phyloP scores from a whole-genome alignment of 768 basidiomycete species.

The Phylloporus sp. region DNA sequence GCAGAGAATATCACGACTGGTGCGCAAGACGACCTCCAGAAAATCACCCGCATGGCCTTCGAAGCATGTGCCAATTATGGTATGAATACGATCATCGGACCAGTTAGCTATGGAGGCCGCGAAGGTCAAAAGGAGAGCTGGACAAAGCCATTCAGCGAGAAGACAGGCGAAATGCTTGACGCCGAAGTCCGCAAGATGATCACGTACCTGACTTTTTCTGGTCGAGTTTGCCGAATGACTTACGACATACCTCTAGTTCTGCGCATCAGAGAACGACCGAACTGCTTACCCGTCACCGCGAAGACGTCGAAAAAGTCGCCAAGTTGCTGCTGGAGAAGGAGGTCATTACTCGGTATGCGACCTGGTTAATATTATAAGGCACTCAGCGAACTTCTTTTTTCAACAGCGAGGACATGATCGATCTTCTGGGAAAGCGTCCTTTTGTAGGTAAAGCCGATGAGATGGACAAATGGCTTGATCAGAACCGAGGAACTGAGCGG shows the following conservation, averaged over 20 bases:
- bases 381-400: conserved; percentile 1
- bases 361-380: neutral
- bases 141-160: conserved; percentile 98
- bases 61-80: conserved; percentile 95
- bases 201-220: conserved; percentile 40
- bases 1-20: conserved; percentile 90
- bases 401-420: conserved; percentile 80
- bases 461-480: conserved; percentile 97
- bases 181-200: conserved; percentile 94
- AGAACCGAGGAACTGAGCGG: conserved; percentile 54
- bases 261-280: conserved; percentile 82
- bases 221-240: conserved; percentile 1
- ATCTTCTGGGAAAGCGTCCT: conserved; percentile 75
- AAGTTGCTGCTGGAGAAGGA: conserved; percentile 89
- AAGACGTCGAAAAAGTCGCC: conserved; percentile 92
- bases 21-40: conserved; percentile 96
- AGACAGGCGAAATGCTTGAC: conserved; percentile 93
- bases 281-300: conserved; percentile 74
- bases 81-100: conserved; percentile 93
- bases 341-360: conserved; percentile 79
- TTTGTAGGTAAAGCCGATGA: conserved; percentile 77
- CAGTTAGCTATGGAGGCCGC: conserved; percentile 92
- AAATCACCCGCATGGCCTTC: conserved; percentile 97
- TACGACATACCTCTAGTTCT: conserved; percentile 35
- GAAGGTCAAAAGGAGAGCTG: conserved; percentile 80